Evolutionary conservation across 2,329 filamentous ascomycete genomes (phyloP).

Genomic region (Rutstroemia sp.): DNA sequence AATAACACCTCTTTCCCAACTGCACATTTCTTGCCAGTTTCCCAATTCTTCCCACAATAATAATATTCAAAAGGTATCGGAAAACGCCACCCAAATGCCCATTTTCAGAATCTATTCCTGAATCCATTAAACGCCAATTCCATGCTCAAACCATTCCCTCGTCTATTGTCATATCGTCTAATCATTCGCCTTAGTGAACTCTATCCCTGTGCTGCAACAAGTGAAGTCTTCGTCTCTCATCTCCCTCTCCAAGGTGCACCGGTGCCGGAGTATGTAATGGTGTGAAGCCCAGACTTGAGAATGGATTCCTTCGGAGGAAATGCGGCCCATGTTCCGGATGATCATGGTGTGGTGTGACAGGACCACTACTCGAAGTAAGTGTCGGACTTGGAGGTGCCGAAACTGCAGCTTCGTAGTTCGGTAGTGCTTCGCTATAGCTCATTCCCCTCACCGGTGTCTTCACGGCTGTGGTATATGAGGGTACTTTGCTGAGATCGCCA

Average conservation of each 20-base stretch:
- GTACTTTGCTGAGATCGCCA: conserved; percentile 62
- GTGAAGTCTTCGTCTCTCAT: conserved; percentile 24
- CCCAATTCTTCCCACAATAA: no score
- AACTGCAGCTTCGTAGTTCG: conserved; percentile 59
- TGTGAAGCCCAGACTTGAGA: conserved; percentile 23
- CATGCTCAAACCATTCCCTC: not conserved
- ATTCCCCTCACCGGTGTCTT: conserved; percentile 49
- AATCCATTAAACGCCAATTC: not conserved
- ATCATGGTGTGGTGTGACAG: conserved; percentile 8
- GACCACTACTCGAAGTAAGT: conserved; percentile 12
- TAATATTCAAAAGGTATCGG: not conserved
- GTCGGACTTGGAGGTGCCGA: conserved; percentile 38
- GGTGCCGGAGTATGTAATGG: conserved; percentile 21
- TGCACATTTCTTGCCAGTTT: no score
- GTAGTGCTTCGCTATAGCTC: conserved; percentile 47
- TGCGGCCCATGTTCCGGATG: not conserved
- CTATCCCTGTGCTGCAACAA: conserved; percentile 23
- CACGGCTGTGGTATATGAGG: conserved; percentile 70
- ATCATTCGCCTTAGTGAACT: conserved; percentile 11
- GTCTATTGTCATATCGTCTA: not conserved
- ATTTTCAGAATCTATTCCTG: not conserved
- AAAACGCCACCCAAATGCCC: not conserved
- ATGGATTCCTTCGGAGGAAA: conserved; percentile 14
- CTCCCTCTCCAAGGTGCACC: conserved; percentile 16
- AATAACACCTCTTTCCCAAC: no score